Percentiles rank a stretch among this genome's conserved stretches.
These are phyloP conservation scores for Colletotrichum sp. DNA, from an alignment of 2,329 filamentous ascomycete species.

Conservation along the genomic window DNA sequence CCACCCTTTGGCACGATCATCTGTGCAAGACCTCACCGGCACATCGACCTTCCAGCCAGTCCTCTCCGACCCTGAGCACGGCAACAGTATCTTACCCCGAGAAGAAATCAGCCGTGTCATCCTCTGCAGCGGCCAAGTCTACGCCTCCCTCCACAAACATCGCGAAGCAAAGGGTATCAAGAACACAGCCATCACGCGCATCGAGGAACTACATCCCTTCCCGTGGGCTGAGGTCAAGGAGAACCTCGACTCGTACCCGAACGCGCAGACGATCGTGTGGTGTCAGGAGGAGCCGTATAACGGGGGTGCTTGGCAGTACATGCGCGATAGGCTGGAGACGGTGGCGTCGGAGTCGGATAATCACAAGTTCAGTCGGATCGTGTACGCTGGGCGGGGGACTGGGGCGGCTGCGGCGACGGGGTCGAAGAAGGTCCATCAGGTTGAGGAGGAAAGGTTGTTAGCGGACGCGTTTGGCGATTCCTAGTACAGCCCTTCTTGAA, in stretches of 20 bases:
- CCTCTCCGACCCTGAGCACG: slow-evolving; percentile 88
- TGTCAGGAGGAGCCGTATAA: slow-evolving; percentile 30
- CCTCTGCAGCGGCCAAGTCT: slow-evolving; percentile 94
- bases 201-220: slow-evolving; percentile 30
- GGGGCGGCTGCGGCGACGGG: neutral
- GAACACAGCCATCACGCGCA: slow-evolving; percentile 24
- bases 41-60: slow-evolving; percentile 96
- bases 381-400: neutral
- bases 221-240: slow-evolving; percentile 26
- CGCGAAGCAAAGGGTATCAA: slow-evolving; percentile 13
- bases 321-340: slow-evolving; percentile 26
- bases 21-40: slow-evolving; percentile 87
- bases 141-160: slow-evolving; percentile 76
- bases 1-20: slow-evolving; percentile 87
- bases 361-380: neutral
- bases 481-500: too few relatives aligned
- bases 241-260: slow-evolving; percentile 25
- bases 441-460: neutral
- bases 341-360: neutral
- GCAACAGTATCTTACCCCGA: slow-evolving; percentile 72
- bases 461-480: neutral
- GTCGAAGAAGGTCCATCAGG: neutral
- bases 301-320: slow-evolving; percentile 28
- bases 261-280: slow-evolving; percentile 26
- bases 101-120: slow-evolving; percentile 93